Percentiles rank a stretch among this genome's conserved stretches.
Conservation (phyloP, 345 rosid genomes). For the Hevea brasiliensis region DNA sequence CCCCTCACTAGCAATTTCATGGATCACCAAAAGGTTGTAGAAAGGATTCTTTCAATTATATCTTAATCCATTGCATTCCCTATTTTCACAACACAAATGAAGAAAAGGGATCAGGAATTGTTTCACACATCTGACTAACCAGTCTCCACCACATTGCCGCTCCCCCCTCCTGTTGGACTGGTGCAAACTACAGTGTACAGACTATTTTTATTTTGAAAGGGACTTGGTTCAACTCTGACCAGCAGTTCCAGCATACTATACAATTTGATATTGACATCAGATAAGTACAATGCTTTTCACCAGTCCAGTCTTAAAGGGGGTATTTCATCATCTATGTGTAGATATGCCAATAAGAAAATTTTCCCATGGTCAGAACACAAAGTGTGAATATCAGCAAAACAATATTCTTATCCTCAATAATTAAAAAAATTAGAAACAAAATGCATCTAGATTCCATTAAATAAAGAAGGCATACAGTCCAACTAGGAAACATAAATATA, state of each 20-base stretch:
- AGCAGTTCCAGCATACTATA: neutral
- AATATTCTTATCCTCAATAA: neutral
- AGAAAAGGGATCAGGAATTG: neutral
- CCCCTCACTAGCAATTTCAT: neutral
- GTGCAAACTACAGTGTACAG: neutral
- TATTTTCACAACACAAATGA: conserved; percentile 2
- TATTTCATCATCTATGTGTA: neutral
- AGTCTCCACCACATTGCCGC: neutral
- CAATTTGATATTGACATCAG: neutral
- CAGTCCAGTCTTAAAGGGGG: neutral
- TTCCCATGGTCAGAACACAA: neutral
- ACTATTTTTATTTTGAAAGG: neutral
- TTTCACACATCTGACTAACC: neutral
- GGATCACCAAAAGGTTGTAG: neutral
- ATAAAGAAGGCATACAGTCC: neutral
- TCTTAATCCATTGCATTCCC: neutral
- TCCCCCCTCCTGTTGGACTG: neutral
- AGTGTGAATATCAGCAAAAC: neutral
- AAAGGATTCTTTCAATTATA: neutral
- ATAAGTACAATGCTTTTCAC: neutral
- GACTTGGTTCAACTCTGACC: neutral
- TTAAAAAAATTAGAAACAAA: neutral
- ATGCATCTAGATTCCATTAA: neutral
- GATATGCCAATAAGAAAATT: neutral
- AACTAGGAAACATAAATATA: neutral